phyloP scores from a whole-genome alignment of 805 yeast genomes.

The Barnettozyma sucrosica region DNA sequence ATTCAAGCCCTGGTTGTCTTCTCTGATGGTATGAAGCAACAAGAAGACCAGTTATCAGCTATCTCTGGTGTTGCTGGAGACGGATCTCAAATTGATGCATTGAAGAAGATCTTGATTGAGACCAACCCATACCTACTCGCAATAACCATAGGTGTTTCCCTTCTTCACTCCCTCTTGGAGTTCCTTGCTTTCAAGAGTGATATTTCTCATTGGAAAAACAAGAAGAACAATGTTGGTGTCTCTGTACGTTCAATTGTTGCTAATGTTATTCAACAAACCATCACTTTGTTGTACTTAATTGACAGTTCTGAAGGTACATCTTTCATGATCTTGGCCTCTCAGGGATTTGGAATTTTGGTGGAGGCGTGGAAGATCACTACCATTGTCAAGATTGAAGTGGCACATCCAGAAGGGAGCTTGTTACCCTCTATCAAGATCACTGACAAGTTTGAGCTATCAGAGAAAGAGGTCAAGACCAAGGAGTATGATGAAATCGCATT shows the following conservation, averaged over 20 bases:
- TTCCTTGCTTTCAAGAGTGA: slow-evolving; percentile 38
- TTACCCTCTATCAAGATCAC: slow-evolving; percentile 23
- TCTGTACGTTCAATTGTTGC: slow-evolving; percentile 35
- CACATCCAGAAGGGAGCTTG: slow-evolving; percentile 14
- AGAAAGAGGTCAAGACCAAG: slow-evolving; percentile 33
- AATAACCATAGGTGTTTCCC: slow-evolving; percentile 29
- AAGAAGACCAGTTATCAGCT: slow-evolving; percentile 18
- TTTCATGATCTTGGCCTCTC: slow-evolving; percentile 31
- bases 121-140: slow-evolving; percentile 32
- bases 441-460: slow-evolving; percentile 32
- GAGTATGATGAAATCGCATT: slow-evolving; percentile 37
- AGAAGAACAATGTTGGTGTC: slow-evolving; percentile 35
- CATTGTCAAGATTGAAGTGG: slow-evolving; percentile 27
- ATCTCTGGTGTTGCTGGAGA: slow-evolving; percentile 18
- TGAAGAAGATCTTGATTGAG: slow-evolving; percentile 32
- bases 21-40: slow-evolving; percentile 28
- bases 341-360: slow-evolving; percentile 33
- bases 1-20: slow-evolving; percentile 27
- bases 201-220: slow-evolving; percentile 35
- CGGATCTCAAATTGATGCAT: slow-evolving; percentile 30
- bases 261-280: slow-evolving; percentile 34
- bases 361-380: slow-evolving; percentile 41
- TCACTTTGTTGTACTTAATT: slow-evolving; percentile 33
- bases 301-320: slow-evolving; percentile 36
- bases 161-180: slow-evolving; percentile 34